phyloP scores from a whole-genome alignment of 441 rosid genomes.

The Lepidium campestre region DNA sequence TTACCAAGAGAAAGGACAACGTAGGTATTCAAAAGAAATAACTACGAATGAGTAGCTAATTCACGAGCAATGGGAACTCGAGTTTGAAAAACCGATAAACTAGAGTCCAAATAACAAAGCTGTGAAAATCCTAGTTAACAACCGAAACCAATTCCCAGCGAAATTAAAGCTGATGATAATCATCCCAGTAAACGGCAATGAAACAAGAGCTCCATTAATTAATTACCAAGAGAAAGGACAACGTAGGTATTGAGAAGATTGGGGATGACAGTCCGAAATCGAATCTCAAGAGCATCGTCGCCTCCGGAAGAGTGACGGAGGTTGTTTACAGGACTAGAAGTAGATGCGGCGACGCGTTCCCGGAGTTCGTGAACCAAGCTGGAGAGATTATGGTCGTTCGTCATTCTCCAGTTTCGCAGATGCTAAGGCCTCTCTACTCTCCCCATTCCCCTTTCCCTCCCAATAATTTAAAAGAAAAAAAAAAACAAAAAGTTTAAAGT shows the following conservation, averaged over 20 bases:
- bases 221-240: slow-evolving; percentile 65
- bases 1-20: slow-evolving; percentile 74
- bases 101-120: no score
- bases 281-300: slow-evolving; percentile 58
- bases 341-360: slow-evolving; percentile 74
- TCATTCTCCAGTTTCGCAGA: slow-evolving; percentile 28
- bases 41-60: no score
- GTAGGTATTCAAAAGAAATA: slow-evolving; percentile 67
- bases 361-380: slow-evolving; percentile 91
- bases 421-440: background rate
- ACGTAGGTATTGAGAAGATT: slow-evolving; percentile 72
- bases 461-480: no score
- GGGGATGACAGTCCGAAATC: slow-evolving; percentile 80
- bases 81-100: no score
- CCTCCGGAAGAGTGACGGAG: slow-evolving; percentile 28
- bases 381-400: slow-evolving; percentile 51
- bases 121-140: no score
- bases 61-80: no score
- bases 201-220: background rate
- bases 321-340: slow-evolving; percentile 46
- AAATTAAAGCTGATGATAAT: background rate
- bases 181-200: background rate
- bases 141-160: no score
- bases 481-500: no score
- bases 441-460: background rate